Evolutionary conservation across 1,284 basidiomycete genomes (phyloP).

Genomic region (Golubevia sp.): DNA sequence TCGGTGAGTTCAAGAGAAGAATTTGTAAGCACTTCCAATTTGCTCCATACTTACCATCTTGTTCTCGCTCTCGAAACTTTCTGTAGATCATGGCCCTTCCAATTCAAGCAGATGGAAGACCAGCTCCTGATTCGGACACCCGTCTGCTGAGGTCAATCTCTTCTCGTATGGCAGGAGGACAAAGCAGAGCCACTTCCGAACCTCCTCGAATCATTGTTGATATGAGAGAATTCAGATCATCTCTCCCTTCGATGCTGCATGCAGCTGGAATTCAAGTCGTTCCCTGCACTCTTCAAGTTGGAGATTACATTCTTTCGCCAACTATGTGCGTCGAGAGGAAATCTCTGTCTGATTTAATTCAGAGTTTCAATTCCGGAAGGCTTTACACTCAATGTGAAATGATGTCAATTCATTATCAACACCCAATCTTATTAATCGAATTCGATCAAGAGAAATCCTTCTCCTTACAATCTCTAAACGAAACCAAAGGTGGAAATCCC

Average conservation of each 20-base stretch:
- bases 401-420: slow-evolving; percentile 95
- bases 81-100: slow-evolving; percentile 82
- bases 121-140: slow-evolving; percentile 62
- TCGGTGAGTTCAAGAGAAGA: slow-evolving; percentile 68
- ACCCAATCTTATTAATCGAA: slow-evolving; percentile 92
- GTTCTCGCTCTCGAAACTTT: background rate
- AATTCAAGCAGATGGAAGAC: slow-evolving; percentile 75
- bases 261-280: slow-evolving; percentile 79
- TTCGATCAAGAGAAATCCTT: slow-evolving; percentile 98
- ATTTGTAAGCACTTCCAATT: background rate
- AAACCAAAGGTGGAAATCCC: background rate
- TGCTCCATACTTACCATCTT: background rate
- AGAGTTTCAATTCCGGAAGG: slow-evolving; percentile 89
- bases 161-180: slow-evolving; percentile 83
- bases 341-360: slow-evolving; percentile 85
- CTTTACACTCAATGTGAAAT: slow-evolving; percentile 89
- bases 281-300: slow-evolving; percentile 88
- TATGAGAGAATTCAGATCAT: slow-evolving; percentile 93
- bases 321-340: slow-evolving; percentile 97
- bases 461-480: slow-evolving; percentile 62
- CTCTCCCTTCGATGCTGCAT: slow-evolving; percentile 86
- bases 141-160: slow-evolving; percentile 81
- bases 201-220: slow-evolving; percentile 88
- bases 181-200: slow-evolving; percentile 70
- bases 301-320: slow-evolving; percentile 93